A percentile compares a stretch with the other conserved stretches of the same genome.
phyloP scores from a whole-genome alignment of 2,329 filamentous ascomycete genomes.

The Sclerotinia glacialis region DNA sequence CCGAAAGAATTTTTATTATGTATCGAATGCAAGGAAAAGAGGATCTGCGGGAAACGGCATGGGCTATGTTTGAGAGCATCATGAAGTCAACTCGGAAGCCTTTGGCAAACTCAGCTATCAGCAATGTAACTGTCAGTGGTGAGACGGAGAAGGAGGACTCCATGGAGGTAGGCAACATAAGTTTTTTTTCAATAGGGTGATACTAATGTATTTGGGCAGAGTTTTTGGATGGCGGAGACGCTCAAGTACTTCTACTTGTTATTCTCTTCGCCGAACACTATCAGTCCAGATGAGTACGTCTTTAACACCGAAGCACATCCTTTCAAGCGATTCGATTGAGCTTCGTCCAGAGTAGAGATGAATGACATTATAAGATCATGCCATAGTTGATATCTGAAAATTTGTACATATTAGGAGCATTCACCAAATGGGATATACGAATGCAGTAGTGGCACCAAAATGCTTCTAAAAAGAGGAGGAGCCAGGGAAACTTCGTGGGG shows the following conservation, averaged over 20 bases:
- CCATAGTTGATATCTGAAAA: neutral
- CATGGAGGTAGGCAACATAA: constrained; percentile 45
- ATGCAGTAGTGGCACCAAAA: neutral
- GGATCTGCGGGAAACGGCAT: constrained; percentile 43
- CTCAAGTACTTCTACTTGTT: constrained; percentile 61
- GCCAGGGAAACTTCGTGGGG: neutral
- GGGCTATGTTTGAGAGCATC: constrained; percentile 48
- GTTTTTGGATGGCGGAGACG: constrained; percentile 61
- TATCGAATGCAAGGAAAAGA: constrained; percentile 30
- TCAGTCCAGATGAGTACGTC: constrained; percentile 60
- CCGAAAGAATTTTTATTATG: constrained; percentile 65
- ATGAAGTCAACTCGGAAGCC: constrained; percentile 43
- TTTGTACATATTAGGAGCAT: too few species aligned
- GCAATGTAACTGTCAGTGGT: constrained; percentile 39
- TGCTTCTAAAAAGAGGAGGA: neutral
- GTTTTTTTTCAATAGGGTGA: neutral
- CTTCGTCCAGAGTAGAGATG: too few species aligned
- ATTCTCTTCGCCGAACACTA: constrained; percentile 45
- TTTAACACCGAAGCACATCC: constrained; percentile 37
- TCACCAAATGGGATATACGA: neutral
- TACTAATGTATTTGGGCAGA: constrained; percentile 19
- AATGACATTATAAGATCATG: neutral
- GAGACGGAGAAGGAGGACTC: constrained; percentile 44
- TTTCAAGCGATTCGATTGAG: constrained; percentile 22
- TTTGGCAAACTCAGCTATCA: constrained; percentile 44